Evolutionary conservation across 2,329 filamentous ascomycete genomes (phyloP), one percentile per base, ranked within the genome.

Genomic region (Penicillium sp.): DNA sequence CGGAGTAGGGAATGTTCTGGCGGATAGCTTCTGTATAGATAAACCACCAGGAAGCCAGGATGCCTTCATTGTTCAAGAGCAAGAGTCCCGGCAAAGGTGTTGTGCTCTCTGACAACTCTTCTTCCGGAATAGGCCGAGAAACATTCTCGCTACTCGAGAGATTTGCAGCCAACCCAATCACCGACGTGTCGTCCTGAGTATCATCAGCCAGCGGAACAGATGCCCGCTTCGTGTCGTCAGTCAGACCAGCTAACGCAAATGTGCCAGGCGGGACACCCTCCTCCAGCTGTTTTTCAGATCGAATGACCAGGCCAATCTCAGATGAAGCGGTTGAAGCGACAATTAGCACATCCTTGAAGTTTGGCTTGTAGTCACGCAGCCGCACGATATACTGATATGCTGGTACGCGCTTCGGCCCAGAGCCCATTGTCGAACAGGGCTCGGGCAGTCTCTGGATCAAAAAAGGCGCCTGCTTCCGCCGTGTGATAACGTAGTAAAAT

Each of bases 1-100:
- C 90, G 41, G 89, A 84, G 73, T 92, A 98, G 0, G 86, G 85
- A 6, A 85, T 86, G 3, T 88, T 88, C 66, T 88, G 81, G 59
- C 88, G 86, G 61, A 99, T 87, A 2, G 94, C 92, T 43, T 96
- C 92, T 37, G 89, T 86, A 77, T 97, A 97, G 19, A 98, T 85
- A 44, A 98, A 78, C 91, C 94, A 97, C 92, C 94, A 99, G 13
- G 87, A 84, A 47, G 86, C 87, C 16, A 99, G 80, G 10, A 96
- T 79, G 63, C 95, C 95, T 69, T 97, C 91, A 65, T 96, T 89
- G 60, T 96, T 98, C 16, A 99, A 80, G 33, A 92, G 83, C 82
- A 95, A 89, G 43, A 96, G 81, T 11, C 88, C 91, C 6, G 95
- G 95, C 9, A 98, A 77, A 13, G 95, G 94, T 1, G 86, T 87